These are phyloP conservation scores for Saturnispora zaruensis DNA, from an alignment of 805 yeast species.

Conservation along the genomic window DNA sequence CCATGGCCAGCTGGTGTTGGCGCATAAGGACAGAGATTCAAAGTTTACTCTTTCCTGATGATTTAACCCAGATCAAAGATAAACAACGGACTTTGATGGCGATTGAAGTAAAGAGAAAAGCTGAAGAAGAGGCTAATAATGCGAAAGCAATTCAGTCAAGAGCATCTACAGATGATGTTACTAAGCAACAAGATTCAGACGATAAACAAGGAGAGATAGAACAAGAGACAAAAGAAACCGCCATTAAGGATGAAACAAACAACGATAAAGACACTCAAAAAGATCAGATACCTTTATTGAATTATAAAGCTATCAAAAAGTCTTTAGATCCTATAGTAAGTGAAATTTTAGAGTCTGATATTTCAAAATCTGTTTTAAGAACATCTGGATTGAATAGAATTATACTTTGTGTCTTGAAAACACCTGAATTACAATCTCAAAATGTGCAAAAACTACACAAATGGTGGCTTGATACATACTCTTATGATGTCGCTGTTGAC, in stretches of 20 bases:
- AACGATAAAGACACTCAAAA: neutral
- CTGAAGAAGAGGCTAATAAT: conserved; percentile 6
- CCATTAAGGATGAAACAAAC: neutral
- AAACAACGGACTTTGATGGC: conserved; percentile 2
- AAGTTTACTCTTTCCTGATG: conserved; percentile 16
- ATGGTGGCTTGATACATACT: conserved; percentile 23
- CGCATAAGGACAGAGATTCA: conserved; percentile 23
- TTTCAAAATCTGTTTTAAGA: conserved; percentile 25
- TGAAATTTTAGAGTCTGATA: conserved; percentile 19
- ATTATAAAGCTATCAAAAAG: conserved; percentile 18
- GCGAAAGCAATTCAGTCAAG: neutral
- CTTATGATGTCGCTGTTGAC: conserved; percentile 23
- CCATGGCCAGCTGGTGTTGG: conserved; percentile 16
- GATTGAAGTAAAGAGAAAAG: conserved; percentile 1
- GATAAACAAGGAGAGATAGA: conserved; percentile 3
- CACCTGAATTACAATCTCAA: conserved; percentile 27
- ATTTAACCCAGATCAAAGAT: conserved; percentile 5
- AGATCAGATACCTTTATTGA: conserved; percentile 9
- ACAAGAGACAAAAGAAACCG: neutral
- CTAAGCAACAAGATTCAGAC: neutral
- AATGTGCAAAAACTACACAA: conserved; percentile 15
- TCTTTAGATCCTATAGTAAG: conserved; percentile 19
- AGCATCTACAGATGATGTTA: neutral
- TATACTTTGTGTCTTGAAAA: conserved; percentile 27
- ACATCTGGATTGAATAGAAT: conserved; percentile 28